phyloP scores from a whole-genome alignment of 78 protist genomes.

The Planoprotostelium fungivorum region DNA sequence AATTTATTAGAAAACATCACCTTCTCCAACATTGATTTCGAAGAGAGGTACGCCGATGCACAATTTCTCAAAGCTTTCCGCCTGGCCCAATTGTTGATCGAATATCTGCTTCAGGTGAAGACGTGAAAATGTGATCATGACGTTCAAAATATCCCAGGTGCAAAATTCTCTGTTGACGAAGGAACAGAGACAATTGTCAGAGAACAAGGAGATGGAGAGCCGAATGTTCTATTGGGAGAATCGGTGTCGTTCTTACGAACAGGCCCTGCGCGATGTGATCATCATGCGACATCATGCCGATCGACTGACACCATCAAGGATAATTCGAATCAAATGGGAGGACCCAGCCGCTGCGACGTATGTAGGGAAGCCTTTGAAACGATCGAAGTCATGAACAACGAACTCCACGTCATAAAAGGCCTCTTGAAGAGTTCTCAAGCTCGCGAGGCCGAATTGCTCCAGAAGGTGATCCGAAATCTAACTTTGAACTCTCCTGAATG shows the following conservation, averaged over 20 bases:
- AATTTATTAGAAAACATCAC: neutral
- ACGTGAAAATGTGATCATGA: neutral
- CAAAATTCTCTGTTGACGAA: neutral
- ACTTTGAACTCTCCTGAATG: neutral
- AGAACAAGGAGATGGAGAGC: neutral
- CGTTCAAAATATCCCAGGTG: neutral
- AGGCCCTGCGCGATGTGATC: neutral
- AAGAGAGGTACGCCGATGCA: neutral
- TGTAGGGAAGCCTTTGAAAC: neutral
- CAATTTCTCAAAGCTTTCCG: neutral
- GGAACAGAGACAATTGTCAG: neutral
- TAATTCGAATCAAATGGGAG: neutral
- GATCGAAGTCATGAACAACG: neutral
- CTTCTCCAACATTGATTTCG: neutral
- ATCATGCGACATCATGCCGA: neutral
- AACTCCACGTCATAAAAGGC: neutral
- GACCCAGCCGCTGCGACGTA: neutral
- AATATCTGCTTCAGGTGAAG: neutral
- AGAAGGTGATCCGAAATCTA: neutral
- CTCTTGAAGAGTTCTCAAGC: neutral
- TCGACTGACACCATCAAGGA: neutral
- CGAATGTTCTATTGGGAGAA: neutral
- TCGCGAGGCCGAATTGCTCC: neutral
- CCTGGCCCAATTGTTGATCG: neutral
- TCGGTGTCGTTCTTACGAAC: neutral